Conservation (phyloP, 495 filamentous ascomycete species). For the Lentithecium fluviatile region DNA sequence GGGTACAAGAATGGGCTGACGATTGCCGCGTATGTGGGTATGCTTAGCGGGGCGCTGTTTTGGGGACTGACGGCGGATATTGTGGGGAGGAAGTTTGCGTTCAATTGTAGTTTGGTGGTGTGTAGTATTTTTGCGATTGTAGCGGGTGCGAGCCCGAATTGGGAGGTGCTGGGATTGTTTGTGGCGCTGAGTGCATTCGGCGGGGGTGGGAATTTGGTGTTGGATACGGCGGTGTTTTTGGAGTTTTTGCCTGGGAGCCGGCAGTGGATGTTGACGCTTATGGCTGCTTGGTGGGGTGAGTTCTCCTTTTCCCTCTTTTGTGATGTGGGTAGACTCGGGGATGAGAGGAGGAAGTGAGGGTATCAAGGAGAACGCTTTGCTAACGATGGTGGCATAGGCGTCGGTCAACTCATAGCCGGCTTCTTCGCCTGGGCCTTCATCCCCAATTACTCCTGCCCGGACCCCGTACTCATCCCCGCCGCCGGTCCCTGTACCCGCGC, state of each 20-base stretch:
- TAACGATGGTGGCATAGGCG: too few species aligned
- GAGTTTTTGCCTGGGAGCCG: conserved; percentile 52
- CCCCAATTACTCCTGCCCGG: conserved; percentile 40
- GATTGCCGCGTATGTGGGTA: conserved; percentile 57
- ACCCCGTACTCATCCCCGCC: not conserved
- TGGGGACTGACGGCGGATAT: conserved; percentile 57
- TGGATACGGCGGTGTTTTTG: conserved; percentile 64
- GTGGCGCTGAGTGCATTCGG: conserved; percentile 50
- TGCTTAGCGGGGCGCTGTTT: conserved; percentile 55
- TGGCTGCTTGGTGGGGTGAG: conserved; percentile 54
- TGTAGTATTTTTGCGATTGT: conserved; percentile 52
- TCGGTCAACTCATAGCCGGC: conserved; percentile 43
- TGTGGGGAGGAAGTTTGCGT: conserved; percentile 55
- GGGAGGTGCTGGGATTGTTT: conserved; percentile 51
- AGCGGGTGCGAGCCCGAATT: conserved; percentile 52
- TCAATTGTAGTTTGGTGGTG: conserved; percentile 53
- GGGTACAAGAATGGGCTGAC: conserved; percentile 57
- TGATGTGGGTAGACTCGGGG: too few species aligned
- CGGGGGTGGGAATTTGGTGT: conserved; percentile 65
- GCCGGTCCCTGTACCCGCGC: conserved; percentile 33
- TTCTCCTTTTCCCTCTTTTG: not conserved
- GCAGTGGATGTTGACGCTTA: conserved; percentile 51
- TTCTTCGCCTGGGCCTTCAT: conserved; percentile 45
- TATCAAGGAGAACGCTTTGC: too few species aligned
- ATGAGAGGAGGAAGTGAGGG: too few species aligned